Evolutionary conservation across 768 basidiomycete genomes (phyloP).

Genomic region (Lactarius quietus): DNA sequence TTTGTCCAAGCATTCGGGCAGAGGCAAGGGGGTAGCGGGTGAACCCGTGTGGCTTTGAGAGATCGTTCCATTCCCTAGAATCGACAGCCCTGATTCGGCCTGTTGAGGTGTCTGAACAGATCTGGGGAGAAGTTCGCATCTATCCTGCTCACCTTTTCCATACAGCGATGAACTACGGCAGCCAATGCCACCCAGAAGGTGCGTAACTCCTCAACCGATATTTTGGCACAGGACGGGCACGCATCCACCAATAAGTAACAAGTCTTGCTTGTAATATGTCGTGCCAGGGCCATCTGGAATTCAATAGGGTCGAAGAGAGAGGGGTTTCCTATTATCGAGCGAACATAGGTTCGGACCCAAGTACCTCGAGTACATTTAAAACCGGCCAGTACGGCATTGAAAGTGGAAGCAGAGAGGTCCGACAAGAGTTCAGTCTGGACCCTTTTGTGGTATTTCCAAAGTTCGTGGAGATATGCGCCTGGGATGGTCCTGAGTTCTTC

Average conservation of each 20-base stretch:
- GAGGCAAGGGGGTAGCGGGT: constrained; percentile 27
- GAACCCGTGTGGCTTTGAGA: neutral
- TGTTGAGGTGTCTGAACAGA: neutral
- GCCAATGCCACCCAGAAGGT: constrained; percentile 9
- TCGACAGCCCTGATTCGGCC: neutral
- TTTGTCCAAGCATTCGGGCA: constrained; percentile 12
- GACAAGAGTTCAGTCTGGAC: neutral
- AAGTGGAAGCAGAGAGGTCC: neutral
- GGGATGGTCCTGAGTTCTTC: neutral
- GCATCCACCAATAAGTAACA: neutral
- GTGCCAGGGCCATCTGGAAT: constrained; percentile 3
- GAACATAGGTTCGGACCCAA: neutral
- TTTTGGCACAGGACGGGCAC: neutral
- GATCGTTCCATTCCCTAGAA: neutral
- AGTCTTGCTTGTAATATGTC: neutral
- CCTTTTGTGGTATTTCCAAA: constrained; percentile 7
- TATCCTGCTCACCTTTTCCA: neutral
- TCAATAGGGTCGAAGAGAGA: neutral
- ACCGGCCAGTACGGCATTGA: neutral
- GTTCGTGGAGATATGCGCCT: constrained; percentile 1
- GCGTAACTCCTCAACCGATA: neutral
- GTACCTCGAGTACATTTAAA: too few species aligned
- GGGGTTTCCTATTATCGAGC: neutral
- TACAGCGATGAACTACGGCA: neutral
- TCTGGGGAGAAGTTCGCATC: neutral